Evolutionary conservation across 805 yeast genomes (phyloP).

Genomic region (Citeromyces matritensis): DNA sequence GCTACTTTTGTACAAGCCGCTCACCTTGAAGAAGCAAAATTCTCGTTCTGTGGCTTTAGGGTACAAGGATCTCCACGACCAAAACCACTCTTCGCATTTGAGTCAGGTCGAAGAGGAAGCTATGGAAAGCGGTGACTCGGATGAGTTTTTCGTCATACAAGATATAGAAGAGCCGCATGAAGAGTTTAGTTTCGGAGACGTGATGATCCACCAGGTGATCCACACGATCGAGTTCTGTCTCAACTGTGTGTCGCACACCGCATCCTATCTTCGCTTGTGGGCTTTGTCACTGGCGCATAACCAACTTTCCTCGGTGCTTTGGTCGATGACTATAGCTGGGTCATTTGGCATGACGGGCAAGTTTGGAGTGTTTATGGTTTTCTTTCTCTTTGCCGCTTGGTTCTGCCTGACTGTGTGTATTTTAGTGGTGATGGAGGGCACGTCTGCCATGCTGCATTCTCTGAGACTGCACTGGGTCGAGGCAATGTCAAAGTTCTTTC

Average conservation of each 20-base stretch:
- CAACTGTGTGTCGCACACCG: slow-evolving; percentile 70
- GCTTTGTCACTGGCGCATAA: slow-evolving; percentile 70
- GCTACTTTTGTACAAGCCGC: slow-evolving; percentile 52
- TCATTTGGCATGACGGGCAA: slow-evolving; percentile 43
- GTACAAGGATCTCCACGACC: slow-evolving; percentile 29
- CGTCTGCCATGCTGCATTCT: slow-evolving; percentile 73
- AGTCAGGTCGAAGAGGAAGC: neutral
- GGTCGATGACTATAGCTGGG: slow-evolving; percentile 61
- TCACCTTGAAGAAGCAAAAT: slow-evolving; percentile 31
- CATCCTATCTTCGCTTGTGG: slow-evolving; percentile 67
- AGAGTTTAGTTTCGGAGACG: slow-evolving; percentile 41
- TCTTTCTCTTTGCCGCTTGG: slow-evolving; percentile 60
- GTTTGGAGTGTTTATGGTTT: slow-evolving; percentile 40
- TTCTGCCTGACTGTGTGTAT: slow-evolving; percentile 54
- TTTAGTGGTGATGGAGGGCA: slow-evolving; percentile 68
- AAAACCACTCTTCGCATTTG: slow-evolving; percentile 9
- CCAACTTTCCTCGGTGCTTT: slow-evolving; percentile 59
- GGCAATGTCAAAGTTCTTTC: slow-evolving; percentile 67
- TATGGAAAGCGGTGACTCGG: slow-evolving; percentile 10
- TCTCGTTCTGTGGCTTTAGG: slow-evolving; percentile 32
- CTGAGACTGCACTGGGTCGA: slow-evolving; percentile 74
- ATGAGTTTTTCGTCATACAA: slow-evolving; percentile 19
- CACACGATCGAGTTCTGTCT: slow-evolving; percentile 72
- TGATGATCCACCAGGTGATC: slow-evolving; percentile 66
- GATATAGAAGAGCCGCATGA: slow-evolving; percentile 34